These are phyloP conservation scores for Marchantia paleacea DNA, from an alignment of 225 moss, liverwort and hornwort species.

Conservation along the genomic window DNA sequence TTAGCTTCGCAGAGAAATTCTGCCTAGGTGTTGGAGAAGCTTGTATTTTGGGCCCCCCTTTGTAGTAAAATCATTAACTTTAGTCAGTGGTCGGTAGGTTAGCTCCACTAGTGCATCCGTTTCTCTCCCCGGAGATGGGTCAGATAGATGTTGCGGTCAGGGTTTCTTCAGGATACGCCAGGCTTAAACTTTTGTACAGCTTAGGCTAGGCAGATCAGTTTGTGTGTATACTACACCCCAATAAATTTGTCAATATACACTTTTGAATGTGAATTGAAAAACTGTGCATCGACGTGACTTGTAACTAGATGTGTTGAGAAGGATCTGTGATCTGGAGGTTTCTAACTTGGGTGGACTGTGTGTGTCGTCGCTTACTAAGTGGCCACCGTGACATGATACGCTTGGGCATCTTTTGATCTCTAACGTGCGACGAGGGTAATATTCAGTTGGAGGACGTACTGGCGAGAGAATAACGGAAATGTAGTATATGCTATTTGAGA, in stretches of 20 bases:
- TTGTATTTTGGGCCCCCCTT: conserved; percentile 5
- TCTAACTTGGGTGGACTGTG: too few species aligned
- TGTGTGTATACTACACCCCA: conserved; percentile 6
- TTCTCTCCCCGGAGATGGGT: background rate
- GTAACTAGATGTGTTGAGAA: too few species aligned
- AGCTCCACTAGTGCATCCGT: background rate
- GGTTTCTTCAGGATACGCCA: background rate
- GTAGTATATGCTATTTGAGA: too few species aligned
- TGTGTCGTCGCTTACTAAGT: too few species aligned
- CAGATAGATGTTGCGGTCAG: background rate
- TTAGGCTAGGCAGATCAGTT: background rate
- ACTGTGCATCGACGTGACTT: background rate
- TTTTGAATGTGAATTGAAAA: background rate
- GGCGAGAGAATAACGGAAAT: too few species aligned
- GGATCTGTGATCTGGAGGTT: too few species aligned
- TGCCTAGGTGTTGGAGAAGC: background rate
- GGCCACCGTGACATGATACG: too few species aligned
- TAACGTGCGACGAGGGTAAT: too few species aligned
- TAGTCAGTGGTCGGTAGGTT: background rate
- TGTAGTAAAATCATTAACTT: background rate
- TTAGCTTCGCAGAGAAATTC: conserved; percentile 9
- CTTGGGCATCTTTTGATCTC: too few species aligned
- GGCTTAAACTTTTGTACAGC: conserved; percentile 7
- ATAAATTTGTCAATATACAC: conserved; percentile 4
- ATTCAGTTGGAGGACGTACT: too few species aligned